A percentile compares a stretch with the other conserved stretches of the same genome.
Evolutionary conservation across 768 basidiomycete genomes (phyloP).

Genomic region (Podaxis mareebaensis): DNA sequence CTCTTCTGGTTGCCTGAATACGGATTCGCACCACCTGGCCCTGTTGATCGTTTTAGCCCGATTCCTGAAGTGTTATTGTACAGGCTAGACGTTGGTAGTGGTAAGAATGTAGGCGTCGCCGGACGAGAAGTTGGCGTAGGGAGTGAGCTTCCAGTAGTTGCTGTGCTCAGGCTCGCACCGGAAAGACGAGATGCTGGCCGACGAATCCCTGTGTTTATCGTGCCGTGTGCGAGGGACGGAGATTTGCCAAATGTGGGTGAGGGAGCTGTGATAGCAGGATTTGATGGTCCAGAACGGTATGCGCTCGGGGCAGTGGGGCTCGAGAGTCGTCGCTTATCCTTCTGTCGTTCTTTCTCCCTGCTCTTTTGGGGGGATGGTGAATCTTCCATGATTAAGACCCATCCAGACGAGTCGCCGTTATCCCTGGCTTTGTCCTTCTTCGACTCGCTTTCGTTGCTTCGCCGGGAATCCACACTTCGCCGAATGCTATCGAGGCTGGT

Average conservation of each 20-base stretch:
- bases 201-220: constrained; percentile 45
- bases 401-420: constrained; percentile 68
- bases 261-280: constrained; percentile 26
- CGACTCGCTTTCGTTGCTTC: constrained; percentile 44
- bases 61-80: constrained; percentile 42
- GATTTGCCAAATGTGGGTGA: constrained; percentile 18
- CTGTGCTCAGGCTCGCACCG: constrained; percentile 47
- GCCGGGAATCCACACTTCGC: constrained; percentile 45
- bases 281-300: constrained; percentile 43
- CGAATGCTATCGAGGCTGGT: constrained; percentile 46
- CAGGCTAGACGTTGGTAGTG: constrained; percentile 58
- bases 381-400: constrained; percentile 91
- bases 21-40: constrained; percentile 43
- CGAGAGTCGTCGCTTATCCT: constrained; percentile 52
- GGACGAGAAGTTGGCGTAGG: constrained; percentile 71
- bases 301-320: constrained; percentile 61
- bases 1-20: constrained; percentile 48
- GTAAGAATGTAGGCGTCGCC: constrained; percentile 74
- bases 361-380: constrained; percentile 69
- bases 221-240: constrained; percentile 40
- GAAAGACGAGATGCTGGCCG: constrained; percentile 79
- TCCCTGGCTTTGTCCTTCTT: constrained; percentile 49
- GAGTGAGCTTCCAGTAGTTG: constrained; percentile 60
- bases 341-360: constrained; percentile 45
- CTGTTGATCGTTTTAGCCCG: constrained; percentile 62